phyloP scores from a whole-genome alignment of 83 land plant genomes.

The Diphasiastrum complanatum region DNA sequence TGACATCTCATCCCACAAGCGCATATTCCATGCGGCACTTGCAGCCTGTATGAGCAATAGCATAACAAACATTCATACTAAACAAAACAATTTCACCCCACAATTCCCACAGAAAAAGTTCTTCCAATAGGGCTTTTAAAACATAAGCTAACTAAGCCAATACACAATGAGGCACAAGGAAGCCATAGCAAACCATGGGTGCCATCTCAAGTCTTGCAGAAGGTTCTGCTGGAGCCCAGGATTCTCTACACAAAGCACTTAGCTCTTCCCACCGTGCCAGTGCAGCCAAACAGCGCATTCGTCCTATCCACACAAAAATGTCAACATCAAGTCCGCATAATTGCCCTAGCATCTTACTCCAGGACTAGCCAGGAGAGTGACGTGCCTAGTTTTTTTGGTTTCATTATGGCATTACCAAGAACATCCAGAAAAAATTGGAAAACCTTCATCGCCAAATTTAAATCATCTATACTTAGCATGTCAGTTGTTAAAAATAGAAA shows the following conservation, averaged over 20 bases:
- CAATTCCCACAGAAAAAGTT: background rate
- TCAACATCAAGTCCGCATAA: background rate
- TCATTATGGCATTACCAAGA: no score
- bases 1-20: conserved; percentile 98
- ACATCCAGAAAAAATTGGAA: no score
- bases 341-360: no score
- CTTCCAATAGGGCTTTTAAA: no score
- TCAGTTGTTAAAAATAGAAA: background rate
- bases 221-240: conserved; percentile 87
- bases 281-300: conserved; percentile 97
- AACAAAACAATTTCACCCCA: background rate
- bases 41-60: conserved; percentile 84
- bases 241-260: conserved; percentile 79
- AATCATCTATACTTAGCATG: background rate
- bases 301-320: conserved; percentile 36
- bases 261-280: conserved; percentile 99
- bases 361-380: no score
- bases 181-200: conserved; percentile 66
- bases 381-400: no score
- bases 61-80: conserved; percentile 5
- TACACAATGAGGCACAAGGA: background rate
- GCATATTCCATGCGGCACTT: conserved; percentile 99
- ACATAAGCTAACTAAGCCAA: background rate
- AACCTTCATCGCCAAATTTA: no score
- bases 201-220: conserved; percentile 96